Evolutionary conservation across 2,329 filamentous ascomycete genomes (phyloP).

Genomic region (Bisporella sp.): DNA sequence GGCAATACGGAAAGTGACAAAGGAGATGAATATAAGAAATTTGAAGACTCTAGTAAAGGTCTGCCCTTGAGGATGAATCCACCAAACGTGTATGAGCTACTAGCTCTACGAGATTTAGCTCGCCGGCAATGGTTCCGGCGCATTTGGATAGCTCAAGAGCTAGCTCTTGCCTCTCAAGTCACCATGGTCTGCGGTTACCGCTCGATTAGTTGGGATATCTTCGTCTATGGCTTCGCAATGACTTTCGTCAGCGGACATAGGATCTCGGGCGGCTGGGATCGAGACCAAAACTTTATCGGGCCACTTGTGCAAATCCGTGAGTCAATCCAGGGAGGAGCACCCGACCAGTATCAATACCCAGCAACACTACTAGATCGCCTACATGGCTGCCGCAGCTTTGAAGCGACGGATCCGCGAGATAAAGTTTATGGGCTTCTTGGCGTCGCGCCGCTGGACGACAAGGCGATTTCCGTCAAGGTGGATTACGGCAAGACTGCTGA

Average conservation of each 20-base stretch:
- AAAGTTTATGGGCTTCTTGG: not conserved
- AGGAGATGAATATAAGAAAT: conserved; percentile 1
- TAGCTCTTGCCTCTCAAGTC: conserved; percentile 1
- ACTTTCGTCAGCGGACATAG: not conserved
- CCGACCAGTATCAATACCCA: not conserved
- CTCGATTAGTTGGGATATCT: no score
- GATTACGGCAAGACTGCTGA: conserved; percentile 2
- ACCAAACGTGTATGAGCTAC: conserved; percentile 3
- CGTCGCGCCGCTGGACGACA: not conserved
- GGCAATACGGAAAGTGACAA: not conserved
- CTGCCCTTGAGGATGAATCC: conserved; percentile 1
- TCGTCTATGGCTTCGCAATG: not conserved
- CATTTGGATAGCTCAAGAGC: conserved; percentile 2
- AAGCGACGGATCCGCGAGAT: not conserved
- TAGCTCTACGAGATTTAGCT: not conserved
- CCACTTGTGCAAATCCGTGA: conserved; percentile 2
- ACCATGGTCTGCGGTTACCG: conserved; percentile 2
- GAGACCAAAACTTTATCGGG: conserved; percentile 2
- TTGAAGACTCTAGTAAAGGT: not conserved
- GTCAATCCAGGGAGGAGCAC: not conserved
- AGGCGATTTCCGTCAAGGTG: not conserved
- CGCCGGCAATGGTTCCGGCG: conserved; percentile 2
- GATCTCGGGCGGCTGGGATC: not conserved
- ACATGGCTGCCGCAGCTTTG: not conserved
- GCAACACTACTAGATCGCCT: not conserved